Conservation (phyloP, 208 protist genomes). For the Acanthamoeba triangularis region DNA sequence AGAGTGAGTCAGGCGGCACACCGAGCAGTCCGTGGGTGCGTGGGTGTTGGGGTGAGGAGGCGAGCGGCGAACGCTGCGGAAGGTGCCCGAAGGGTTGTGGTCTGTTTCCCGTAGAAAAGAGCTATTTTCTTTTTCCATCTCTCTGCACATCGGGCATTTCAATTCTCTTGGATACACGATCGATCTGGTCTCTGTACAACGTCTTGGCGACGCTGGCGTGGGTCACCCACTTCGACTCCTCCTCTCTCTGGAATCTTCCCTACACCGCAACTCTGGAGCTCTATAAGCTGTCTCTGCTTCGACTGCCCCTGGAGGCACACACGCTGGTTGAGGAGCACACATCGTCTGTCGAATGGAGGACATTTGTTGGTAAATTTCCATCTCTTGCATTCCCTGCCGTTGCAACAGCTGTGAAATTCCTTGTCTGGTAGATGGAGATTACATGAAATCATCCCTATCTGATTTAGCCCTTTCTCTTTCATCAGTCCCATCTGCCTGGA, state of each 20-base stretch:
- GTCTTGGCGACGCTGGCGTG: too few species aligned
- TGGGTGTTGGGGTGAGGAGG: neutral
- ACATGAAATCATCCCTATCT: neutral
- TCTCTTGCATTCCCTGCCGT: neutral
- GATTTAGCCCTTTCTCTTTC: neutral
- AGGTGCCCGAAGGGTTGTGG: neutral
- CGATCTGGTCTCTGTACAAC: too few species aligned
- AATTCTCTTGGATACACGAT: too few species aligned
- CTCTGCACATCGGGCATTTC: too few species aligned
- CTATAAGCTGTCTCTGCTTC: neutral
- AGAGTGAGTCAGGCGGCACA: neutral
- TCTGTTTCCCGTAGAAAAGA: too few species aligned
- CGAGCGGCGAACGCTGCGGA: neutral
- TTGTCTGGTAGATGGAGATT: neutral
- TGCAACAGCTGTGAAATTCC: neutral
- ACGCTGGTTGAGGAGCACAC: neutral
- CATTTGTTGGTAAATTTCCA: neutral
- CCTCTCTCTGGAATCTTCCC: neutral
- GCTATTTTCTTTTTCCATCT: too few species aligned
- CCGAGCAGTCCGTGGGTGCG: neutral
- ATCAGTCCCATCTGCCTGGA: slow-evolving; percentile 70
- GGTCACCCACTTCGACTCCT: neutral
- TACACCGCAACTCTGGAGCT: neutral
- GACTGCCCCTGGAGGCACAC: neutral
- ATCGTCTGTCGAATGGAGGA: neutral